phyloP scores from a whole-genome alignment of 2,329 filamentous ascomycete species.

The Periconia sp. region DNA sequence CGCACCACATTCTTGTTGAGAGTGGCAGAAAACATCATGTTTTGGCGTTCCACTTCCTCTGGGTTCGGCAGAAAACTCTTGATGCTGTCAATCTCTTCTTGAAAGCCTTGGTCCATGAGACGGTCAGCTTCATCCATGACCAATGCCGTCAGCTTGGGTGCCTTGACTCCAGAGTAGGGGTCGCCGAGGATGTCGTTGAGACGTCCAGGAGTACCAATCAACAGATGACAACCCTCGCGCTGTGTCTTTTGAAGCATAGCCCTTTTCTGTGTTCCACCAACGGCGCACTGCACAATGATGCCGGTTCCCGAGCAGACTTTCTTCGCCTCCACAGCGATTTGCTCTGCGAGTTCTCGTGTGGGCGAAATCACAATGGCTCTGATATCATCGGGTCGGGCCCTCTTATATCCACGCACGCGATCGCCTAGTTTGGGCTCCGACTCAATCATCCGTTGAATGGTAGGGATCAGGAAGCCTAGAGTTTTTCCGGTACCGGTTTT shows the following conservation, averaged over 20 bases:
- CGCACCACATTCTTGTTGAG: conserved; percentile 80
- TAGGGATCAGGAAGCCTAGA: conserved; percentile 84
- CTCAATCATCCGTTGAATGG: conserved; percentile 75
- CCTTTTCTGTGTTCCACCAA: conserved; percentile 83
- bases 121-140: conserved; percentile 70
- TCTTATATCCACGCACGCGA: conserved; percentile 39
- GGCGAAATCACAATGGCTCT: conserved; percentile 64
- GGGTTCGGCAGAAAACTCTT: conserved; percentile 62
- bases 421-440: conserved; percentile 63
- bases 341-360: conserved; percentile 65
- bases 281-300: conserved; percentile 74
- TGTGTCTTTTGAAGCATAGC: conserved; percentile 69
- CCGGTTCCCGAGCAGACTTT: conserved; percentile 67
- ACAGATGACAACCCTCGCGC: conserved; percentile 77
- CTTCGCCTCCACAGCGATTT: conserved; percentile 70
- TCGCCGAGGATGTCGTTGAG: conserved; percentile 80
- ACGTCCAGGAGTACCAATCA: conserved; percentile 89
- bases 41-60: conserved; percentile 71
- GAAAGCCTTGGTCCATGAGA: conserved; percentile 62
- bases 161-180: conserved; percentile 61
- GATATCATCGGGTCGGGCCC: conserved; percentile 55
- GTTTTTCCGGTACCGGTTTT: conserved; percentile 98
- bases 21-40: conserved; percentile 93
- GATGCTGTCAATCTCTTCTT: conserved; percentile 52
- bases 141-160: conserved; percentile 61